These are phyloP conservation scores for Oryza punctata DNA, from an alignment of 176 grass and related monocot genomes.

Conservation along the genomic window DNA sequence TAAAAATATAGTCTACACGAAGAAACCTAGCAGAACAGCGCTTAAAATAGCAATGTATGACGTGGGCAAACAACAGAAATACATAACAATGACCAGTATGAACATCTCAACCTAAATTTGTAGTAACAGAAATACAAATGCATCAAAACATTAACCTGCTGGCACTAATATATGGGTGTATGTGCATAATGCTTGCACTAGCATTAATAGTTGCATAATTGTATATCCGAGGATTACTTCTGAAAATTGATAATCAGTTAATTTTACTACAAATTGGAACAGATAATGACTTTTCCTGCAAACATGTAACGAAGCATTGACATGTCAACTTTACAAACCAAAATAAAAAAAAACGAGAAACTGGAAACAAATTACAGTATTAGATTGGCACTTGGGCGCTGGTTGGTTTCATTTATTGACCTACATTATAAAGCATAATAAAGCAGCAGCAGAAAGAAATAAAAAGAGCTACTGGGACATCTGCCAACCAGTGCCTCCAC, in stretches of 20 bases:
- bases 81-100: not conserved
- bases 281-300: not conserved
- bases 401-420: not conserved
- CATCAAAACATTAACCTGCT: not conserved
- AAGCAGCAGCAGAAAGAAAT: not conserved
- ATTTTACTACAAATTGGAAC: not conserved
- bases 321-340: not conserved
- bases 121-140: not conserved
- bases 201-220: constrained; percentile 9
- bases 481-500: not conserved
- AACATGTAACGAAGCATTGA: not conserved
- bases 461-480: not conserved
- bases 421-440: not conserved
- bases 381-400: not conserved
- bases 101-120: not conserved
- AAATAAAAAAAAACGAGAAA: not conserved
- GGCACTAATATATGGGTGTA: not conserved
- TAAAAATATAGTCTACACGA: constrained; percentile 16
- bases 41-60: not conserved
- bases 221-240: not conserved
- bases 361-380: not conserved
- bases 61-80: not conserved
- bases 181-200: not conserved
- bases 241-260: not conserved
- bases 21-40: not conserved